These are phyloP conservation scores for Phyllosticta citrichinensis DNA, from an alignment of 2,329 filamentous ascomycete genomes.

Conservation along the genomic window DNA sequence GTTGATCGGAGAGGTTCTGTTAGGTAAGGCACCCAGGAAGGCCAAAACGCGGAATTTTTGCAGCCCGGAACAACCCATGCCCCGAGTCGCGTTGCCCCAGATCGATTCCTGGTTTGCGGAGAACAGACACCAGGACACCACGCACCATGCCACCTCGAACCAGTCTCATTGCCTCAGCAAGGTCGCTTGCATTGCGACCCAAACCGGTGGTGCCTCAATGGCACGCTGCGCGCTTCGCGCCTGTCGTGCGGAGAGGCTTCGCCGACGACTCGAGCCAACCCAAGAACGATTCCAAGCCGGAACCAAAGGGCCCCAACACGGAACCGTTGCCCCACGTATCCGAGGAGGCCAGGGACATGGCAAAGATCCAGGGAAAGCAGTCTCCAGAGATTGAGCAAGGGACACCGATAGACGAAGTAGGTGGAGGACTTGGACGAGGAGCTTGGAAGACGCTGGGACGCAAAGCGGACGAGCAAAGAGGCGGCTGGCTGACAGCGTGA, in stretches of 20 bases:
- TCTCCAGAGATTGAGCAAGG: constrained; percentile 53
- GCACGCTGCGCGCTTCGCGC: constrained; percentile 16
- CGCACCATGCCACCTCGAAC: constrained; percentile 29
- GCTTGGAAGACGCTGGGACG: not conserved
- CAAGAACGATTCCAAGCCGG: constrained; percentile 17
- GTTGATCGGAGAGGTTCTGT: not conserved
- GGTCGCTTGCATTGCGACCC: constrained; percentile 24
- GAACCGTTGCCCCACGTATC: constrained; percentile 48
- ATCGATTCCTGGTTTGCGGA: not conserved
- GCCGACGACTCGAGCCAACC: constrained; percentile 20
- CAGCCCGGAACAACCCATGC: constrained; percentile 1
- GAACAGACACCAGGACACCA: not conserved
- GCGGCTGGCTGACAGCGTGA: not conserved
- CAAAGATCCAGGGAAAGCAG: constrained; percentile 46
- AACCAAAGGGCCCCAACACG: constrained; percentile 20
- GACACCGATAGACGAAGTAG: constrained; percentile 56
- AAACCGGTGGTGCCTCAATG: constrained; percentile 20
- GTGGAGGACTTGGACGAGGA: constrained; percentile 12
- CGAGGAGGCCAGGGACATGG: constrained; percentile 54
- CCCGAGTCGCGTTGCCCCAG: constrained; percentile 1
- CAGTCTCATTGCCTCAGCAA: constrained; percentile 21
- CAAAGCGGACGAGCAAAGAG: constrained; percentile 11
- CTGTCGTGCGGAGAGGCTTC: constrained; percentile 5
- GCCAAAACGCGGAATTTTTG: constrained; percentile 1
- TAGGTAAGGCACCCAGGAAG: not conserved